Evolutionary conservation across 2,329 filamentous ascomycete genomes (phyloP).

Genomic region (Penicillium sp.): DNA sequence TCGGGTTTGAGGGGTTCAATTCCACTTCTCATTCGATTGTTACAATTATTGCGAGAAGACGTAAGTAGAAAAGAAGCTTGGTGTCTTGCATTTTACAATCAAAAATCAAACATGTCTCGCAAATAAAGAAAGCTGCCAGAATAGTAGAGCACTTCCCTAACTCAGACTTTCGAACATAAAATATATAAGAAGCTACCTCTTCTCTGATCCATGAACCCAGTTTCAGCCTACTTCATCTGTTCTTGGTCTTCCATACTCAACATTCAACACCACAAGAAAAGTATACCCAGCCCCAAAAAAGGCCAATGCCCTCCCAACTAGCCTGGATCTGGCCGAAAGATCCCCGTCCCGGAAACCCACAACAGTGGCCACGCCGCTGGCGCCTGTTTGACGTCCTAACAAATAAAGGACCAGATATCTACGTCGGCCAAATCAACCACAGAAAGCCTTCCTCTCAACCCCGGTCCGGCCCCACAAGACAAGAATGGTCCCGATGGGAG

Average conservation of each 20-base stretch:
- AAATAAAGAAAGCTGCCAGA: neutral
- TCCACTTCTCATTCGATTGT: neutral
- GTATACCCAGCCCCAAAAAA: neutral
- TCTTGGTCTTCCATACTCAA: neutral
- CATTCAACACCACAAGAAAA: neutral
- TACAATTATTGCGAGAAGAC: neutral
- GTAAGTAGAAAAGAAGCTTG: neutral
- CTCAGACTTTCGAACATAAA: neutral
- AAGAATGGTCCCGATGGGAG: slow-evolving; percentile 18
- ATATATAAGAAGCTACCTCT: neutral
- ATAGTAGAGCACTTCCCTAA: neutral
- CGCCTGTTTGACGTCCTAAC: slow-evolving; percentile 39
- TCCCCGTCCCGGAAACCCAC: slow-evolving; percentile 33
- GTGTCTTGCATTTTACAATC: neutral
- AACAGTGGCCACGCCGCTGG: slow-evolving; percentile 29
- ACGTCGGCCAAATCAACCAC: slow-evolving; percentile 30
- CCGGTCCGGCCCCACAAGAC: neutral
- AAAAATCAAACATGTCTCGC: neutral
- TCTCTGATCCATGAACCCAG: neutral
- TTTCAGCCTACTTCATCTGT: too few relatives aligned
- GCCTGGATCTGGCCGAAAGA: slow-evolving; percentile 42
- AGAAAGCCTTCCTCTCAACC: neutral
- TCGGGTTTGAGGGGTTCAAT: neutral
- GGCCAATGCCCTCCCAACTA: slow-evolving; percentile 5
- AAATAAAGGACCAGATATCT: slow-evolving; percentile 45